Base-by-base conservation (phyloP, 371 early-diverging fungal species). In the Mortierella sp. region DNA sequence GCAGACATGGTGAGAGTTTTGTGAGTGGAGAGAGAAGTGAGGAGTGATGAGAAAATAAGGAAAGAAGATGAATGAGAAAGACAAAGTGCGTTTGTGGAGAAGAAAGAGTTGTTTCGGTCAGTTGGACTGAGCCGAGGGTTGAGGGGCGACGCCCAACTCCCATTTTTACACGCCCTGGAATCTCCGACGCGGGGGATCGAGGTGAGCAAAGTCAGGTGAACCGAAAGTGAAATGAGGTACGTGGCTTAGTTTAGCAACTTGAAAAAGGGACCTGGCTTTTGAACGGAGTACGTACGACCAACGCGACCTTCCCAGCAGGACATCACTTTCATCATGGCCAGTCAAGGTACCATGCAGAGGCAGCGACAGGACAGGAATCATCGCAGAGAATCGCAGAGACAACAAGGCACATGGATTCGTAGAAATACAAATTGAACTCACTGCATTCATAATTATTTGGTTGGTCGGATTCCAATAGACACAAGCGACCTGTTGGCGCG, bases 401-500 rank as follows among this genome's bases (percentile, higher is more conserved):
- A 55, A 31, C 14, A 22, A 34, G 14, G 47, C 47, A 47, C 22
- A 1, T 1, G 19, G 34, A 13, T 19, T 7, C 31, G 26, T 6
- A 31, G 55, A 55, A 29, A 55, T 16, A 11, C 4, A 55, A 55
- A 14, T 47, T 2, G 5, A 19, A 58, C 34, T 58, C 58, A 58
- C 37, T 22, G 10, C 58, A 31, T 14, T 19, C n/a, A 14, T 44
- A 19, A 6, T 61, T 44, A n/a, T 34, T 19, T 29, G 44, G 14
- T 9, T 48, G 31, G 31, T 29, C 11, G 64, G 61, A 45, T 24
- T 34, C 19, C 10, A 22, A 2, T 53, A 79, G 81, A 77, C 24
- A 71, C 73, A 26, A 19, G 55, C 47, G 82, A 81, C 65, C 58
- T 81, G 13, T 45, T 81, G 74, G 74, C 82, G 77, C 82, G 82